Evolutionary conservation across 1,139 yeast genomes (phyloP).

Genomic region (Taphrina pruni): DNA sequence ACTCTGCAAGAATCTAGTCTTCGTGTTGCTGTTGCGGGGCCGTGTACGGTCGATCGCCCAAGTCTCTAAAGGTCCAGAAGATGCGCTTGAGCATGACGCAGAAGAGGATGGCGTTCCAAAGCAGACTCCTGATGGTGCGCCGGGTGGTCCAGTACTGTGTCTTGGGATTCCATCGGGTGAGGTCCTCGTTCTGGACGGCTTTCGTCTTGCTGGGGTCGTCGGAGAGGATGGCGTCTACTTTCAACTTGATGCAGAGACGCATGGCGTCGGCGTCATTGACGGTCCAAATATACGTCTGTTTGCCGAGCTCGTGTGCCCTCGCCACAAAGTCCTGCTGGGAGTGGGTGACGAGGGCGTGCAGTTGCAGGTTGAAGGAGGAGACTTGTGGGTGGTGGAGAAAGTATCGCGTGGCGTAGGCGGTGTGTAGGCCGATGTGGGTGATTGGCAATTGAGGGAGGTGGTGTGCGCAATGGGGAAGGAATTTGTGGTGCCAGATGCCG

Average conservation of each 20-base stretch:
- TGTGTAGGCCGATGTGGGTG: constrained; percentile 44
- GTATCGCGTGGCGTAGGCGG: constrained; percentile 39
- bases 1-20: background rate
- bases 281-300: constrained; percentile 81
- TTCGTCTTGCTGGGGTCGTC: constrained; percentile 59
- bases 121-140: background rate
- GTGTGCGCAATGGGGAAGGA: constrained; percentile 60
- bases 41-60: constrained; percentile 4
- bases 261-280: constrained; percentile 60
- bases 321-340: constrained; percentile 54
- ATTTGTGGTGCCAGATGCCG: constrained; percentile 81
- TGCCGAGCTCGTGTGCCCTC: constrained; percentile 55
- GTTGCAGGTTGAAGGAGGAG: constrained; percentile 57
- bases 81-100: constrained; percentile 16
- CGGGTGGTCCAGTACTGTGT: constrained; percentile 12
- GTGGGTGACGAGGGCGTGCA: constrained; percentile 55
- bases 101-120: constrained; percentile 8
- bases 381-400: constrained; percentile 51
- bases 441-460: constrained; percentile 46
- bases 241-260: constrained; percentile 56
- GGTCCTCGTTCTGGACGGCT: constrained; percentile 19
- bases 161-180: constrained; percentile 5
- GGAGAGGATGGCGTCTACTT: constrained; percentile 67
- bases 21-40: background rate
- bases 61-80: constrained; percentile 15